These are phyloP conservation scores for Scheffersomyces parashehatae DNA, from an alignment of 1,139 yeast species.

Conservation along the genomic window DNA sequence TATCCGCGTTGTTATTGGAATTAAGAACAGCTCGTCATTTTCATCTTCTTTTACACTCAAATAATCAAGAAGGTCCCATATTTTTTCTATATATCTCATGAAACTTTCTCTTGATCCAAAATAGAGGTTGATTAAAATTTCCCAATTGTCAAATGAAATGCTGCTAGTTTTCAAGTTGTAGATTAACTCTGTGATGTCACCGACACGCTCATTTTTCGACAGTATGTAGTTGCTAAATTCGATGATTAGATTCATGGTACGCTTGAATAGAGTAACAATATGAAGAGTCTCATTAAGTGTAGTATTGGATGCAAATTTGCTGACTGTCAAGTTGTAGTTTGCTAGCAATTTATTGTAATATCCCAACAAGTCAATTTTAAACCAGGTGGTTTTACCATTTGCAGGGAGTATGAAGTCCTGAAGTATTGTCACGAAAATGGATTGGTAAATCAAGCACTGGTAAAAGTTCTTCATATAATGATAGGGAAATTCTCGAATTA, in stretches of 20 bases:
- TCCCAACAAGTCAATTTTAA: slow-evolving; percentile 7
- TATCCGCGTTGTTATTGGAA: slow-evolving; percentile 19
- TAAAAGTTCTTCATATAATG: slow-evolving; percentile 19
- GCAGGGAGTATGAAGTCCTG: slow-evolving; percentile 10
- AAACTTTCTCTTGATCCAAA: slow-evolving; percentile 35
- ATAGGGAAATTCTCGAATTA: slow-evolving; percentile 12
- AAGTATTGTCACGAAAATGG: slow-evolving; percentile 24
- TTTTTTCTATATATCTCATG: slow-evolving; percentile 23
- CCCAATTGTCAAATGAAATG: slow-evolving; percentile 12
- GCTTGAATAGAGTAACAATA: neutral
- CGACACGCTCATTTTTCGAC: neutral
- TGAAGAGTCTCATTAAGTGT: neutral
- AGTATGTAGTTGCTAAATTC: neutral
- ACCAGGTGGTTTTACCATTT: neutral
- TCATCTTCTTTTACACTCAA: slow-evolving; percentile 12
- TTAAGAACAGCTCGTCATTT: slow-evolving; percentile 6
- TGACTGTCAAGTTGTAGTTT: slow-evolving; percentile 4
- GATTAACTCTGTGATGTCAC: slow-evolving; percentile 8
- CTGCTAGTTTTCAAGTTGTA: slow-evolving; percentile 7
- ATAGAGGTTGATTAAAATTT: slow-evolving; percentile 20
- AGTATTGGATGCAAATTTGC: slow-evolving; percentile 3
- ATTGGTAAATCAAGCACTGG: slow-evolving; percentile 23
- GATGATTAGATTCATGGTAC: neutral
- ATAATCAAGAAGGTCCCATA: slow-evolving; percentile 30
- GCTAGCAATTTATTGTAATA: slow-evolving; percentile 5